These are phyloP conservation scores for Leishmania gerbilli DNA, from an alignment of 208 protist genomes.

Conservation along the genomic window DNA sequence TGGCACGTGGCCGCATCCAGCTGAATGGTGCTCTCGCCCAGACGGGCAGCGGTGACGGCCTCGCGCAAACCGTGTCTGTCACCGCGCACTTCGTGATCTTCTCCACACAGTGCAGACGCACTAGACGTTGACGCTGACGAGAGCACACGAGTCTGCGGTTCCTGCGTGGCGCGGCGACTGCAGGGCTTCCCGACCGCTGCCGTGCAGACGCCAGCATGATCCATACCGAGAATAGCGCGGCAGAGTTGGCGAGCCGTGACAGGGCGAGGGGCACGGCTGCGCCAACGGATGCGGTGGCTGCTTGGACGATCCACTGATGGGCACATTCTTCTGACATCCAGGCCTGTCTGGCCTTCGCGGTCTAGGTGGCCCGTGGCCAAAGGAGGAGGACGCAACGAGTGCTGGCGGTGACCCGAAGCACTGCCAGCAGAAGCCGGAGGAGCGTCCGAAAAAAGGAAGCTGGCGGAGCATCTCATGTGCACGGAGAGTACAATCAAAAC, in stretches of 20 bases:
- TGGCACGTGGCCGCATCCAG: constrained; percentile 48
- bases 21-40: constrained; percentile 44
- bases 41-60: constrained; percentile 10
- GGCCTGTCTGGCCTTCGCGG: not conserved
- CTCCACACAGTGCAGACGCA: not conserved
- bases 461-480: constrained; percentile 5
- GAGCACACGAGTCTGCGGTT: not conserved
- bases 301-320: not conserved
- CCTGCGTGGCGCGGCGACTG: no score
- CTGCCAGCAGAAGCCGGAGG: not conserved
- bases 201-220: not conserved
- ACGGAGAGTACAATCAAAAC: not conserved
- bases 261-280: constrained; percentile 23
- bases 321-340: not conserved
- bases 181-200: not conserved
- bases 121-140: not conserved
- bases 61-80: not conserved
- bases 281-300: not conserved
- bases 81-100: not conserved
- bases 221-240: constrained; percentile 5
- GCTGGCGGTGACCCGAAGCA: not conserved
- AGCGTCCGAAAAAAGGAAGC: constrained; percentile 1
- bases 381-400: not conserved
- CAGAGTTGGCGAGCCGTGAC: constrained; percentile 33
- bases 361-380: not conserved